Evolutionary conservation across 768 basidiomycete species (phyloP).

Genomic region (Tylopilus balloui): DNA sequence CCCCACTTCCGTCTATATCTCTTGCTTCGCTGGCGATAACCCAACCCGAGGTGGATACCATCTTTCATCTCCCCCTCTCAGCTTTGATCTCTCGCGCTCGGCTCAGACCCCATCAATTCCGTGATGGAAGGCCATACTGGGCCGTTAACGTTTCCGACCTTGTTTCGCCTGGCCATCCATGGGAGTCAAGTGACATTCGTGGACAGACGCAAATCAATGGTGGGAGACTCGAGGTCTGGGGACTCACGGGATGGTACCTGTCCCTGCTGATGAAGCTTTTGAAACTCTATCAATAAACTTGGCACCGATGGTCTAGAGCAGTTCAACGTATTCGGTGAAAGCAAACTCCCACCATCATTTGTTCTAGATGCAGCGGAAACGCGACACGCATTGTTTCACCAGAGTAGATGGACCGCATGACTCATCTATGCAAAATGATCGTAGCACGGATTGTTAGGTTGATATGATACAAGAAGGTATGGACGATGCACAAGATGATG

Average conservation of each 20-base stretch:
- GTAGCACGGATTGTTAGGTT: conserved; percentile 11
- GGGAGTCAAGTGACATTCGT: conserved; percentile 31
- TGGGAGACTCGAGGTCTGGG: conserved; percentile 69
- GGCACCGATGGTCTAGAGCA: background rate
- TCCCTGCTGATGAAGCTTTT: conserved; percentile 55
- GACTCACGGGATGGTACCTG: conserved; percentile 81
- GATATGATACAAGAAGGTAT: conserved; percentile 23
- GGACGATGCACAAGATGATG: conserved; percentile 17
- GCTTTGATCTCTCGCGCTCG: conserved; percentile 45
- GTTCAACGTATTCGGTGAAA: background rate
- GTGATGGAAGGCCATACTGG: conserved; percentile 52
- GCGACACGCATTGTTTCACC: background rate
- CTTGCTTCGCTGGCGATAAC: conserved; percentile 50
- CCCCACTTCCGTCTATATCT: conserved; percentile 57
- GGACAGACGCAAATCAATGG: conserved; percentile 40
- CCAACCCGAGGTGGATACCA: conserved; percentile 58
- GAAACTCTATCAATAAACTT: conserved; percentile 39
- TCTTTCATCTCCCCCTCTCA: conserved; percentile 67
- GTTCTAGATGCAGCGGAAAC: no score
- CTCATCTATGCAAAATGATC: background rate
- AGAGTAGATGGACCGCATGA: background rate
- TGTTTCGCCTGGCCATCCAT: conserved; percentile 23
- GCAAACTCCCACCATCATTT: background rate
- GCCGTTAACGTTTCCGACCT: conserved; percentile 66
- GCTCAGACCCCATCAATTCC: conserved; percentile 51